Evolutionary conservation across 169 alveolate species (phyloP), one percentile per base, ranked within the genome.

Genomic region (Cryptosporidium parvum): DNA sequence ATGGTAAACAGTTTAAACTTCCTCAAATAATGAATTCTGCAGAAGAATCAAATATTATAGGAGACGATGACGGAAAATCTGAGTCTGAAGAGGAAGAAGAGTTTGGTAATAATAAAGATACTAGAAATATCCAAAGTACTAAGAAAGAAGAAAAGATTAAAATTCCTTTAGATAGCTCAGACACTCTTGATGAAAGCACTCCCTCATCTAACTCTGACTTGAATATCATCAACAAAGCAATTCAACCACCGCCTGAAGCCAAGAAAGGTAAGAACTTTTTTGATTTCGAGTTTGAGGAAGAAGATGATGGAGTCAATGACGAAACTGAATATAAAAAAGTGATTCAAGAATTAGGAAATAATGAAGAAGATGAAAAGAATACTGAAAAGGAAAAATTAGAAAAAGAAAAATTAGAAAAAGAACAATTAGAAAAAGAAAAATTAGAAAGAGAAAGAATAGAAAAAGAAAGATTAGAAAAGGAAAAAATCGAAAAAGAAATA

Each of bases 1-100:
- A 75, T 33, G 86, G 86, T 10, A 26, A 56, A 33, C 35, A 29
- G n/a, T 3, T 75, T 18, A 33, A 75, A 58, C 86, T 75, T 37
- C 86, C 73, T 33, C 86, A 75, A 75, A 58, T 75, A 44, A 59
- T 59, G 72, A 75, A 59, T 14, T 42, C 70, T 35, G 39, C 14
- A 18, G 85, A 53, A 71, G 85, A 48, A 21, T 48, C 48, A 14
- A 51, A 23, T 7, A 72, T 10, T 21, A 6, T 58, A 31, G 80
- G 33, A 23, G 87, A 58, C 0, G 75, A 80, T 61, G 53, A 45
- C 42, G 53, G 42, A 23, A 37, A 37, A 21, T 9, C 14, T 6
- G 85, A 39, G 0, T 51, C 71, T 48, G 70, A 56, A 56, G n/a
- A 29, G 7, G 59, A 29, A 35, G 80, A 80, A 26, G 51, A 8